A percentile compares a stretch with the other conserved stretches of the same genome.
These are phyloP conservation scores for Clavulina sp. DNA, from an alignment of 768 basidiomycete species.

Conservation along the genomic window DNA sequence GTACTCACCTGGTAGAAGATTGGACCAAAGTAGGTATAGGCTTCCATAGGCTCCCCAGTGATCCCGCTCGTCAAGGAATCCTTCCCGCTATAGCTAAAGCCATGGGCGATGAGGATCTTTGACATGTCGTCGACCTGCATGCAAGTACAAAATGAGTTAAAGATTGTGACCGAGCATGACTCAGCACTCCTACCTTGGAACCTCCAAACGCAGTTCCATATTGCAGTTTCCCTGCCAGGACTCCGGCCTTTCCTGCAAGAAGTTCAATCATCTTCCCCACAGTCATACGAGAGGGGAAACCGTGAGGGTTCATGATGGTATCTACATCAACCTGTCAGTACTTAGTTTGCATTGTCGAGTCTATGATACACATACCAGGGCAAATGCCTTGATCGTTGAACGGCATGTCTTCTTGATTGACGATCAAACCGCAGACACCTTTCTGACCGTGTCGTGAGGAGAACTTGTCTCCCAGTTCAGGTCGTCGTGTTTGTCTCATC, in stretches of 20 bases:
- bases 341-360: neutral
- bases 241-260: conserved; percentile 91
- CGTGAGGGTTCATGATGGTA: conserved; percentile 99
- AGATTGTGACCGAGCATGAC: neutral
- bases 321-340: conserved; percentile 28
- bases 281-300: conserved; percentile 98
- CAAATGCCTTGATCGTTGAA: conserved; percentile 96
- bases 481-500: conserved; percentile 88
- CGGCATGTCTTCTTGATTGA: conserved; percentile 97
- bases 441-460: conserved; percentile 97
- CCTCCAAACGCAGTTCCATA: conserved; percentile 97
- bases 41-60: conserved; percentile 89
- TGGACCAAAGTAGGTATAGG: conserved; percentile 96
- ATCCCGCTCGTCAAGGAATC: conserved; percentile 98
- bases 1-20: conserved; percentile 82
- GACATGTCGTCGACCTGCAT: conserved; percentile 92
- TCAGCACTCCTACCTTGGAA: conserved; percentile 47
- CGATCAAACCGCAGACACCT: conserved; percentile 95
- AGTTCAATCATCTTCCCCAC: conserved; percentile 99
- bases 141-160: neutral
- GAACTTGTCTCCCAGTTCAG: conserved; percentile 97
- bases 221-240: conserved; percentile 72
- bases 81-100: conserved; percentile 97
- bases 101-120: conserved; percentile 80
- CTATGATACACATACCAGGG: conserved; percentile 39